phyloP scores from a whole-genome alignment of 345 rosid genomes.

The Populus ilicifolia region DNA sequence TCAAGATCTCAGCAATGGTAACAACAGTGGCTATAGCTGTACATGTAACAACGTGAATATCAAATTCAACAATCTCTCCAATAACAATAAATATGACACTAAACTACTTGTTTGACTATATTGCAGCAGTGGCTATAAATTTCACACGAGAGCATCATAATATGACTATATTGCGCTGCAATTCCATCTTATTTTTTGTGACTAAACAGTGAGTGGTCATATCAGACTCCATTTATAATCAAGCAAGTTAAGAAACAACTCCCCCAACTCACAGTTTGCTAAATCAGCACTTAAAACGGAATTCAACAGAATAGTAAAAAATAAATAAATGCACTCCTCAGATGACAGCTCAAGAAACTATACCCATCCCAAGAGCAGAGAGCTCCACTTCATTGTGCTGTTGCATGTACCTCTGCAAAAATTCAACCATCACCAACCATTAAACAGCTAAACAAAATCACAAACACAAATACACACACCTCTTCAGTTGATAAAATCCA shows the following conservation, averaged over 20 bases:
- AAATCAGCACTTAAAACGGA: background rate
- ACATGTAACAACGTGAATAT: background rate
- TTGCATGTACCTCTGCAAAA: constrained; percentile 61
- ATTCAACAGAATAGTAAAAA: background rate
- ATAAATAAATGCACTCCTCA: background rate
- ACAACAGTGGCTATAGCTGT: constrained; percentile 73
- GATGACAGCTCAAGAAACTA: background rate
- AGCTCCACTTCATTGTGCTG: constrained; percentile 33
- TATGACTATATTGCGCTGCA: background rate
- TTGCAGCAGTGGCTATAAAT: background rate
- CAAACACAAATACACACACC: background rate
- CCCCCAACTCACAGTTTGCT: background rate
- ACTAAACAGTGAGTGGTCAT: background rate
- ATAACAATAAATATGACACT: background rate
- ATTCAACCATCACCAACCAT: background rate
- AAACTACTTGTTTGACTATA: background rate
- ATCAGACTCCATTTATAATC: background rate
- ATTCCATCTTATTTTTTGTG: background rate
- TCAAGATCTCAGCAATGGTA: constrained; percentile 72
- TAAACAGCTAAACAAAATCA: background rate
- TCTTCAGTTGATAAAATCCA: background rate
- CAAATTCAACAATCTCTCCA: background rate
- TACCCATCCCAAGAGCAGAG: constrained; percentile 57
- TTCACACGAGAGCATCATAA: background rate
- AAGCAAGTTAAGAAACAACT: background rate